phyloP scores from a whole-genome alignment of 1,284 basidiomycete genomes.

The Sphaerobolus stellatus region DNA sequence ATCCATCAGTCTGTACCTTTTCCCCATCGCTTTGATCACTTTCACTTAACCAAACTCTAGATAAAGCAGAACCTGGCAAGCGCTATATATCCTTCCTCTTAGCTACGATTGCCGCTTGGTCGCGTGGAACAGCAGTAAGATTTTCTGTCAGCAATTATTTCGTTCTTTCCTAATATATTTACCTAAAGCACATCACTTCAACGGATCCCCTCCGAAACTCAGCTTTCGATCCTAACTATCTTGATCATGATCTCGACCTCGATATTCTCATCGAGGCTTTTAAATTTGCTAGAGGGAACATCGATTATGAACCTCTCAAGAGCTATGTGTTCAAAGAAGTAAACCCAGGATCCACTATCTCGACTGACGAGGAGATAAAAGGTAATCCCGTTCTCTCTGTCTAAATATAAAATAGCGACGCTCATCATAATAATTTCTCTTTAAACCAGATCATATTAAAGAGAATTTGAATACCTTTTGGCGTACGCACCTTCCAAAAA shows the following conservation, averaged over 20 bases:
- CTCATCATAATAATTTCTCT: background rate
- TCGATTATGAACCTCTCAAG: slow-evolving; percentile 43
- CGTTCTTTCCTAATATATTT: background rate
- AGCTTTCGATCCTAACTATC: slow-evolving; percentile 48
- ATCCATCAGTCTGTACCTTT: background rate
- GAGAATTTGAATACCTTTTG: slow-evolving; percentile 26
- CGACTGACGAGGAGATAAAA: slow-evolving; percentile 28
- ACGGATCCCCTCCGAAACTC: slow-evolving; percentile 41
- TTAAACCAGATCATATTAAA: slow-evolving; percentile 36
- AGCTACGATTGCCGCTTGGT: background rate
- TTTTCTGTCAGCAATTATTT: background rate
- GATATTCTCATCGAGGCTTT: slow-evolving; percentile 47
- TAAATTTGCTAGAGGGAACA: slow-evolving; percentile 48
- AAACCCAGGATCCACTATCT: slow-evolving; percentile 36
- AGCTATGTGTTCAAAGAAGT: slow-evolving; percentile 35
- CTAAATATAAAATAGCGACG: background rate
- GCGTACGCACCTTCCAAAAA: slow-evolving; percentile 24
- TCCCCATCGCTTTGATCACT: background rate
- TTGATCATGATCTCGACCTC: slow-evolving; percentile 46
- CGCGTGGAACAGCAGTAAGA: background rate
- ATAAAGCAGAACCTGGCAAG: background rate
- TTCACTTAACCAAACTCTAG: background rate
- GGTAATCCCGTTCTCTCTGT: slow-evolving; percentile 6
- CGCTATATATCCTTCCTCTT: background rate
- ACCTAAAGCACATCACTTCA: slow-evolving; percentile 36